phyloP scores from a whole-genome alignment of 768 basidiomycete species.

The Gyrodon lividus region DNA sequence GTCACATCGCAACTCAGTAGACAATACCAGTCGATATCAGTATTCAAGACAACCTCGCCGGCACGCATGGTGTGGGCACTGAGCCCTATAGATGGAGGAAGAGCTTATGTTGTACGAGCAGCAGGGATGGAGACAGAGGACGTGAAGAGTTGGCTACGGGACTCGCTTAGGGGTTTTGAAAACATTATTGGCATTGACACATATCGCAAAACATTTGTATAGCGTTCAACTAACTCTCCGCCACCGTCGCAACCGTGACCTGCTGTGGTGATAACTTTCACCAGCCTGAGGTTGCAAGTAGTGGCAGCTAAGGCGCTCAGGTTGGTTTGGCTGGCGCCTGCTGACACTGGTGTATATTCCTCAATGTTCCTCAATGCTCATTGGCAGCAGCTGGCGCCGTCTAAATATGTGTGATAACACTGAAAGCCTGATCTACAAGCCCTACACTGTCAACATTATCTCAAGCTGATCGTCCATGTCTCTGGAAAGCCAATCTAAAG shows the following conservation, averaged over 20 bases:
- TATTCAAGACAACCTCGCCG: slow-evolving; percentile 58
- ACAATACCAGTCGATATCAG: slow-evolving; percentile 52
- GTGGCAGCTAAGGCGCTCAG: no score
- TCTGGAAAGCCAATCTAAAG: background rate
- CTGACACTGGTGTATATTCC: no score
- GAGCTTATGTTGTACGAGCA: slow-evolving; percentile 63
- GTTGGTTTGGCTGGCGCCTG: no score
- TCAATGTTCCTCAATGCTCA: no score
- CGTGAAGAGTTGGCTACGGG: slow-evolving; percentile 68
- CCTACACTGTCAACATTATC: no score
- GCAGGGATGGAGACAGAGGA: slow-evolving; percentile 77
- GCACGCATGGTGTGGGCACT: slow-evolving; percentile 80
- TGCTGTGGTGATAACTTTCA: no score
- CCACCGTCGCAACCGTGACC: no score
- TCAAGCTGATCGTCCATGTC: slow-evolving; percentile 2
- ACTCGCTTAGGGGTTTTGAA: slow-evolving; percentile 50
- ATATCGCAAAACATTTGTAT: slow-evolving; percentile 62
- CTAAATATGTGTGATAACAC: no score
- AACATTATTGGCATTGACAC: slow-evolving; percentile 59
- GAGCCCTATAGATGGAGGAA: slow-evolving; percentile 50
- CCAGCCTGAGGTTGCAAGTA: no score
- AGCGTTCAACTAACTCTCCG: no score
- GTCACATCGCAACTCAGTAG: slow-evolving; percentile 48
- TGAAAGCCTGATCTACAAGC: no score
- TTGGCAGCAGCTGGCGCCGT: no score